A percentile compares a stretch with the other conserved stretches of the same genome.
phyloP scores from a whole-genome alignment of 1,139 yeast species.

The Magnusiomyces tetraspermus region DNA sequence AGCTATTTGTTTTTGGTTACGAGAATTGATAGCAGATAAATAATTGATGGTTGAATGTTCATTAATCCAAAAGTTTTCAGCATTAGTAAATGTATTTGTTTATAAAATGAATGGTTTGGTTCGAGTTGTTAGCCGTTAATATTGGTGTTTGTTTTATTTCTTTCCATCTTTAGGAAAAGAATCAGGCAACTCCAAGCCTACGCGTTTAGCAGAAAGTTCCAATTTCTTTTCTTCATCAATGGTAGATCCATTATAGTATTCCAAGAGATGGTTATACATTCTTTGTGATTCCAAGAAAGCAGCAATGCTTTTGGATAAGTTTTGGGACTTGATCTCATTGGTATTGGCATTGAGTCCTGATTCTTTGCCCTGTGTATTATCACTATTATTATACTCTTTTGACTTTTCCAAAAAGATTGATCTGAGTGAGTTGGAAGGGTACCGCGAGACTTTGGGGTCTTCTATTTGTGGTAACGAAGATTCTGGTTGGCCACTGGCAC shows the following conservation, averaged over 20 bases:
- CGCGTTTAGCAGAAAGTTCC: conserved; percentile 69
- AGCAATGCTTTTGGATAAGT: conserved; percentile 34
- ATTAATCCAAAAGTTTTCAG: no score
- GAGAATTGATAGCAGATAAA: no score
- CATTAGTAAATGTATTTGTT: no score
- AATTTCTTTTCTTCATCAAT: conserved; percentile 73
- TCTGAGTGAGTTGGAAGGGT: background rate
- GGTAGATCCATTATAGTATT: conserved; percentile 73
- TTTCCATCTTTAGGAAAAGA: background rate
- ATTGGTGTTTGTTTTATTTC: no score
- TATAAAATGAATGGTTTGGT: no score
- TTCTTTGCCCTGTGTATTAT: background rate
- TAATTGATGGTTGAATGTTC: no score
- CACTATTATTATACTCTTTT: background rate
- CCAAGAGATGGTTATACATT: conserved; percentile 65
- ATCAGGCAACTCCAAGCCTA: conserved; percentile 64
- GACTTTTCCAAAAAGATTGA: background rate
- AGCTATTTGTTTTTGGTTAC: no score
- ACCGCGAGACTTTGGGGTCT: background rate
- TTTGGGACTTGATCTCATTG: conserved; percentile 32
- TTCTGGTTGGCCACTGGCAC: conserved; percentile 10
- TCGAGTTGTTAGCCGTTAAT: no score
- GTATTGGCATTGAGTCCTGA: background rate
- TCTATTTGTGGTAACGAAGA: background rate
- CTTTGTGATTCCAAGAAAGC: conserved; percentile 63